Evolutionary conservation across 352 stramenopile species (phyloP).

Genomic region (Globisporangium alternatum): DNA sequence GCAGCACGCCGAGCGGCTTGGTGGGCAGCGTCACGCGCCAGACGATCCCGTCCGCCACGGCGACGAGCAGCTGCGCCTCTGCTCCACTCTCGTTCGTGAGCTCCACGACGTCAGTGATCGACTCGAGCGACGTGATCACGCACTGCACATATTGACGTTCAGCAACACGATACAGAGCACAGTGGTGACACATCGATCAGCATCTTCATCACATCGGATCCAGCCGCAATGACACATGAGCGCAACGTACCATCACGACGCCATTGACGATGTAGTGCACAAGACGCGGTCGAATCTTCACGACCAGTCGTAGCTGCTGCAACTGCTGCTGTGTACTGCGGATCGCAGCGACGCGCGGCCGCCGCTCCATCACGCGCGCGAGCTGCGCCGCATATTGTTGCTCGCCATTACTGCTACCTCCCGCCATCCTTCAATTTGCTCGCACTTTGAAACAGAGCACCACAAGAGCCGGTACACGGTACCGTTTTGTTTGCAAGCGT

Average conservation of each 20-base stretch:
- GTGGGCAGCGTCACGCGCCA: slow-evolving; percentile 45
- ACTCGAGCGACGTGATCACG: slow-evolving; percentile 33
- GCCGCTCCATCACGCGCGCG: slow-evolving; percentile 35
- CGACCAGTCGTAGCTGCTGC: slow-evolving; percentile 19
- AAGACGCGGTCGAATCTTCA: slow-evolving; percentile 43
- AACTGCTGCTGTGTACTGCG: not conserved
- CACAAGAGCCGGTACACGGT: not conserved
- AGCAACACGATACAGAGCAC: not conserved
- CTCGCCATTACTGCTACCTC: not conserved
- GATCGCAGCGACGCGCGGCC: slow-evolving; percentile 29
- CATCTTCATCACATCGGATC: not conserved
- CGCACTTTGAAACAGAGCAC: not conserved
- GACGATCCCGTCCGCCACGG: slow-evolving; percentile 35
- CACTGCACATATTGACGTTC: slow-evolving; percentile 25
- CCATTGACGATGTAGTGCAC: slow-evolving; percentile 50
- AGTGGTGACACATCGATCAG: not conserved
- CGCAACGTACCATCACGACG: slow-evolving; percentile 31
- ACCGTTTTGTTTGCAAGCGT: not conserved
- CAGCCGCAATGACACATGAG: not conserved
- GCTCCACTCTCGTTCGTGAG: slow-evolving; percentile 6
- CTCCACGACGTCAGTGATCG: slow-evolving; percentile 33
- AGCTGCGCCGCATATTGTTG: slow-evolving; percentile 27
- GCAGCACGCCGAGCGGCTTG: slow-evolving; percentile 2
- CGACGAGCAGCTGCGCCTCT: slow-evolving; percentile 28
- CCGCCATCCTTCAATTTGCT: not conserved